Conservation (phyloP, 306 rosid genomes). For the Inga oerstediana region DNA sequence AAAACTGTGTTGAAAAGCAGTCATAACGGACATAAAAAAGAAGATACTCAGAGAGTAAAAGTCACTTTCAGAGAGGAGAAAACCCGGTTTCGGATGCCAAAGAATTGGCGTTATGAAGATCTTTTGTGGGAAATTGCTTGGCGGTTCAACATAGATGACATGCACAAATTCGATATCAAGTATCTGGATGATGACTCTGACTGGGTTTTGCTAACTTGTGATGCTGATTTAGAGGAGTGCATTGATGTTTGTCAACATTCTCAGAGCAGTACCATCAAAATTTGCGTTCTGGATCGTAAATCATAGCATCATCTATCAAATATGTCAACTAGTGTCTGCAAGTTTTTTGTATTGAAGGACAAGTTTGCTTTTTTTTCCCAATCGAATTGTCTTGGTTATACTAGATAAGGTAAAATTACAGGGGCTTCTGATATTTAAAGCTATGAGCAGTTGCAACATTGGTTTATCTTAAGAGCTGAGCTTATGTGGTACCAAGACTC, state of each 20-base stretch:
- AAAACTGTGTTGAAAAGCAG: slow-evolving; percentile 32
- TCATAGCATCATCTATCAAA: slow-evolving; percentile 32
- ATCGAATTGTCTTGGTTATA: neutral
- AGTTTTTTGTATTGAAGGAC: slow-evolving; percentile 30
- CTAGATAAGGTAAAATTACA: slow-evolving; percentile 17
- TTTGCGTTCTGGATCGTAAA: slow-evolving; percentile 47
- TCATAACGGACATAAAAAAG: slow-evolving; percentile 29
- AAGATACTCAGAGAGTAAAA: slow-evolving; percentile 59
- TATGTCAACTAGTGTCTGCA: slow-evolving; percentile 31
- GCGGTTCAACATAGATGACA: slow-evolving; percentile 65
- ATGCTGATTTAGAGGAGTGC: slow-evolving; percentile 91
- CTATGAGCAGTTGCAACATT: slow-evolving; percentile 25
- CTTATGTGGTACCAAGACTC: neutral
- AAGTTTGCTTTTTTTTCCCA: neutral
- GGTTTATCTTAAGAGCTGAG: neutral
- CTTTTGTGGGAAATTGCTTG: slow-evolving; percentile 64
- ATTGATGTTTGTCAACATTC: slow-evolving; percentile 72
- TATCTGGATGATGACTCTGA: slow-evolving; percentile 94
- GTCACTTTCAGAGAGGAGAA: slow-evolving; percentile 76
- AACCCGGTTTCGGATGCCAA: slow-evolving; percentile 73
- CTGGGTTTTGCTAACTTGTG: slow-evolving; percentile 91
- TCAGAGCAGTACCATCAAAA: slow-evolving; percentile 62
- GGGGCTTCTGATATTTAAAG: slow-evolving; percentile 1
- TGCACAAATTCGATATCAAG: slow-evolving; percentile 64
- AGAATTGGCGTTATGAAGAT: slow-evolving; percentile 50